Evolutionary conservation across 257 asterid species (phyloP), one percentile per base, ranked within the genome.

Genomic region (Solanum sitiens): DNA sequence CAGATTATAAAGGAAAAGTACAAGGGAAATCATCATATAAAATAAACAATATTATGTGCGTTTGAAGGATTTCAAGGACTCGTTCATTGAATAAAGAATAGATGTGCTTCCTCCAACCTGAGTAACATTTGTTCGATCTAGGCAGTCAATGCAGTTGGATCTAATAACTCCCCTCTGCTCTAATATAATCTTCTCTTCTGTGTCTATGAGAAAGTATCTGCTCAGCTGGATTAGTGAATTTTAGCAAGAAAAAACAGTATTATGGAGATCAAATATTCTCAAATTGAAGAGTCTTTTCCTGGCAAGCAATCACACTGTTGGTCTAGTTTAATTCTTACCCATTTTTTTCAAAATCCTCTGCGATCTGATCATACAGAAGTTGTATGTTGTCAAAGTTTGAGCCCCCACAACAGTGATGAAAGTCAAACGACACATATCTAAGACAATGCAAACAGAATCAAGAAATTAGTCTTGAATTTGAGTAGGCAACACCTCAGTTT

Each of bases 51-150:
- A 82, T 82, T 50, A 20, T 50, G 32, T 18, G 45, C 53, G 70
- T 30, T 18, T 82, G 71, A 33, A 50, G 21, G 45, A 82, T 82
- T 82, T 50, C 16, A 53, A 53, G 70, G 56, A 73, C 68, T 47
- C 42, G 7, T 86, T 73, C 44, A 88, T 76, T 40, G 50, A 89
- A 47, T 83, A 67, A 71, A 75, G 87, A 87, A 88, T 87, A 84
- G 47, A 91, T 47, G 85, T 82, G 89, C 77, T 87, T 86, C 89
- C 82, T 88, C 92, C 87, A 86, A 95, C 99, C 99, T 96, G 98
- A 47, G 99, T 96, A 83, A 97, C 99, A 93, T 97, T 97, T 87
- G 99, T 97, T 85, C 99, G 93, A 87, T 97, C 99, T 87, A 97
- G 98, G 93, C 99, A 96, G 90, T 97, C 99, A 32, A 95, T 93